phyloP scores from a whole-genome alignment of 768 basidiomycete genomes.

The Boletus insuetus region DNA sequence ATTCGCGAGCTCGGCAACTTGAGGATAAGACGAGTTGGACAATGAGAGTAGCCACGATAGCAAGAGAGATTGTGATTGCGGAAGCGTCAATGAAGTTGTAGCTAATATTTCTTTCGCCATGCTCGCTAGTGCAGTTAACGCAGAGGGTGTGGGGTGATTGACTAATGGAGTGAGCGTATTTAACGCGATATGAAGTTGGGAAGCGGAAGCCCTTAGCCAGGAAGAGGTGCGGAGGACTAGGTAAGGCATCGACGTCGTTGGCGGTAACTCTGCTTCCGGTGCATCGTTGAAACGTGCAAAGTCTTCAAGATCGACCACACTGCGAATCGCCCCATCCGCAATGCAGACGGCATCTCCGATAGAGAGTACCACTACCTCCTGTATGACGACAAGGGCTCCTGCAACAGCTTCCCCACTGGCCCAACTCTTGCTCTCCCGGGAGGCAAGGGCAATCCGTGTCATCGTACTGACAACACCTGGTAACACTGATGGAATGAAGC shows the following conservation, averaged over 20 bases:
- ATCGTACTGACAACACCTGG: slow-evolving; percentile 82
- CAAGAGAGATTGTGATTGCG: slow-evolving; percentile 63
- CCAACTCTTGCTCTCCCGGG: slow-evolving; percentile 57
- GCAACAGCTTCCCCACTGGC: slow-evolving; percentile 68
- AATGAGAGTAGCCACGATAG: slow-evolving; percentile 73
- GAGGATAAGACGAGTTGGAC: slow-evolving; percentile 54
- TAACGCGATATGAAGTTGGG: slow-evolving; percentile 82
- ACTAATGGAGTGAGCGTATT: slow-evolving; percentile 70
- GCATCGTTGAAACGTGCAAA: slow-evolving; percentile 38
- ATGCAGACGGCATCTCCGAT: slow-evolving; percentile 69
- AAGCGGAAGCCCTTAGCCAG: slow-evolving; percentile 80
- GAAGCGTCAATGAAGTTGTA: slow-evolving; percentile 58
- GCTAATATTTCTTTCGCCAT: slow-evolving; percentile 57
- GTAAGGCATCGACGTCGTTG: slow-evolving; percentile 36
- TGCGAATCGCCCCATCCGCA: slow-evolving; percentile 54
- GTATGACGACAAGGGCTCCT: slow-evolving; percentile 55
- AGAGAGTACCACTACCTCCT: slow-evolving; percentile 49
- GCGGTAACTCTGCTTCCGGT: slow-evolving; percentile 14
- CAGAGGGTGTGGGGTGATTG: slow-evolving; percentile 67
- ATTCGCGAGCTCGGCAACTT: slow-evolving; percentile 50
- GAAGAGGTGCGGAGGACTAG: slow-evolving; percentile 59
- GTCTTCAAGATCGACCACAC: slow-evolving; percentile 61
- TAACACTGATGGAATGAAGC: slow-evolving; percentile 64
- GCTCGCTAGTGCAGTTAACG: slow-evolving; percentile 53
- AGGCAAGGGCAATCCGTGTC: slow-evolving; percentile 66